Base-by-base conservation (phyloP, 2,329 filamentous ascomycete species). In the Trichoderma sp. region DNA sequence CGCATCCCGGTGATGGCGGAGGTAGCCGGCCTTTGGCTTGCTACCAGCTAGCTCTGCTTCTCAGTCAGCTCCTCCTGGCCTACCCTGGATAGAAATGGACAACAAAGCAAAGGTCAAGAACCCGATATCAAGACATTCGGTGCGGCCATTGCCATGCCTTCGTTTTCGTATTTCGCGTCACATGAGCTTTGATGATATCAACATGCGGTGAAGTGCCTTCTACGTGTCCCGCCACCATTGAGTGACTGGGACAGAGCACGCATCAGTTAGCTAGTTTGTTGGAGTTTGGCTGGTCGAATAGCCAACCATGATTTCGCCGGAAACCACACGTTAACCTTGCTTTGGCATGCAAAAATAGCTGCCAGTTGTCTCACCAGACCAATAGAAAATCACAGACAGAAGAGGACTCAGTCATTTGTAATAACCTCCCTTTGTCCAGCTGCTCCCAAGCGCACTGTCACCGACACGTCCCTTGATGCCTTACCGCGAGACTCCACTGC, bases 391-490 rank as follows among this genome's bases (percentile, higher is more conserved):
- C 50, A 12, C 4, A 21, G 7, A 27, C 33, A 41, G 14, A 18
- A 21, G n/a, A 31, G 9, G 18, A 14, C 18, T 33, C 38, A 16
- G 5, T 18, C 4, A 31, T 45, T 16, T 35, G 24, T 62, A 62
- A 60, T 29, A 18, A 24, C 11, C 35, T 72, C n/a, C 18, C 59
- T 7, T 16, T 64, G 29, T 12, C 29, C 31, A 27, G 16, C 27
- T 18, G 29, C 31, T 35, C 35, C 41, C 59, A 62, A 53, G 18
- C 45, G 60, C 60, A 29, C 64, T 65, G 71, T 73, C 60, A 65
- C 71, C 24, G 59, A 73, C 71, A 73, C 27, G 41, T 65, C 71
- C 33, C 62, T 33, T 53, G 71, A 56, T 73, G 71, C 60, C 60
- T 56, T 56, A 29, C 60, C 5, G 9, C 8, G 41, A 18, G 59